Percentiles rank a stretch among this genome's conserved stretches.
phyloP scores from a whole-genome alignment of 2,329 filamentous ascomycete species.

The Metarhizium rileyi region DNA sequence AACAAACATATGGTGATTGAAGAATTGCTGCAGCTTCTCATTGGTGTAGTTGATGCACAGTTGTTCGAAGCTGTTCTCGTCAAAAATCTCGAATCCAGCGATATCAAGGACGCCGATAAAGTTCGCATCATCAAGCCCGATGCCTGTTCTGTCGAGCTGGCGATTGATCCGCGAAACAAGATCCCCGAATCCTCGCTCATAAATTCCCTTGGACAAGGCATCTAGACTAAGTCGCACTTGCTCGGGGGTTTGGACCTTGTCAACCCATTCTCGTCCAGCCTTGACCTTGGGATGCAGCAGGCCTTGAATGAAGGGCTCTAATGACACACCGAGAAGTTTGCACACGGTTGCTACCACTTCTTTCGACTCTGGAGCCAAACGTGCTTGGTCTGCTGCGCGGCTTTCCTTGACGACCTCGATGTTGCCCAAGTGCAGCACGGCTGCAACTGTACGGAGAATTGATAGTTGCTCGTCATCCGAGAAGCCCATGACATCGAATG shows the following conservation, averaged over 20 bases:
- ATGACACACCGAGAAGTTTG: constrained; percentile 69
- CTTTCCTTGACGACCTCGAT: constrained; percentile 85
- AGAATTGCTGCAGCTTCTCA: constrained; percentile 97
- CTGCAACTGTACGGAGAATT: constrained; percentile 80
- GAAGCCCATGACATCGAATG: constrained; percentile 91
- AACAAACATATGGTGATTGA: constrained; percentile 99
- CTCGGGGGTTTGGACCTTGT: constrained; percentile 95
- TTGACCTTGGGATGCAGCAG: constrained; percentile 89
- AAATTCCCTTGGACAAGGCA: constrained; percentile 91
- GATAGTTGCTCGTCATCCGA: constrained; percentile 71
- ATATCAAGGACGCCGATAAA: constrained; percentile 99
- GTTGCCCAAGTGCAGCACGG: constrained; percentile 89
- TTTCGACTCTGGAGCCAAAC: constrained; percentile 65
- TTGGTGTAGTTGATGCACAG: constrained; percentile 99
- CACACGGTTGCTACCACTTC: constrained; percentile 71
- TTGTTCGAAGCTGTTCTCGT: constrained; percentile 97
- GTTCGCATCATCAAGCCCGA: constrained; percentile 76
- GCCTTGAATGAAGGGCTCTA: constrained; percentile 79
- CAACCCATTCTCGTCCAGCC: constrained; percentile 94
- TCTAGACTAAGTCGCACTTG: constrained; percentile 87
- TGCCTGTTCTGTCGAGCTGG: constrained; percentile 78
- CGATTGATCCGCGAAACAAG: constrained; percentile 85
- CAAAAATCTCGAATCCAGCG: constrained; percentile 97
- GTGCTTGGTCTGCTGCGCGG: constrained; percentile 80
- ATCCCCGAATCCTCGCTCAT: constrained; percentile 90